phyloP scores from a whole-genome alignment of 2,329 filamentous ascomycete species.

The Didymella pinodella region DNA sequence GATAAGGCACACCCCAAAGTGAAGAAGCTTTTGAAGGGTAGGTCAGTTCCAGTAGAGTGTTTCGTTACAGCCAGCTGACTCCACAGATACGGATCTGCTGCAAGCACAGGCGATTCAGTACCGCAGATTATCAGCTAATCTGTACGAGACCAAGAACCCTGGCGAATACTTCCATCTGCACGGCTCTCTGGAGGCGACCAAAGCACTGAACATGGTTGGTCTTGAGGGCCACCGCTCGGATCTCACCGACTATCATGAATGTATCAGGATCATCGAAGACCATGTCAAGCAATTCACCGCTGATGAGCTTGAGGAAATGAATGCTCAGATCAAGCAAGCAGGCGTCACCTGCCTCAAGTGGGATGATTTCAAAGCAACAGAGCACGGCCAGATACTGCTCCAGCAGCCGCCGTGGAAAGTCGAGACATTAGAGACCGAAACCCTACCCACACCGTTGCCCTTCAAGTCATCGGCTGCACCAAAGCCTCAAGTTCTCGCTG shows the following conservation, averaged over 20 bases:
- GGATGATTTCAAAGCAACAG: slow-evolving; percentile 51
- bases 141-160: slow-evolving; percentile 72
- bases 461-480: slow-evolving; percentile 51
- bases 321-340: slow-evolving; percentile 52
- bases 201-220: slow-evolving; percentile 74
- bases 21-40: slow-evolving; percentile 57
- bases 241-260: slow-evolving; percentile 58
- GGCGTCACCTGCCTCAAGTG: slow-evolving; percentile 54
- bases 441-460: slow-evolving; percentile 59
- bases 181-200: slow-evolving; percentile 75
- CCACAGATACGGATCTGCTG: slow-evolving; percentile 74
- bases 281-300: slow-evolving; percentile 52
- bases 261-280: slow-evolving; percentile 53
- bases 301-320: slow-evolving; percentile 54
- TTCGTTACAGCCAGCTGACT: slow-evolving; percentile 21
- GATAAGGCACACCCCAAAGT: slow-evolving; percentile 54
- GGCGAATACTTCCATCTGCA: slow-evolving; percentile 79
- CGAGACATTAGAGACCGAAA: slow-evolving; percentile 59
- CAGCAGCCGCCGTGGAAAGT: slow-evolving; percentile 58
- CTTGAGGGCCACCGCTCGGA: slow-evolving; percentile 68
- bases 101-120: slow-evolving; percentile 75
- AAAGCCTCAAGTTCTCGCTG: slow-evolving; percentile 56
- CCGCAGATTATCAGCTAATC: slow-evolving; percentile 74
- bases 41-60: slow-evolving; percentile 5
- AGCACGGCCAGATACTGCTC: slow-evolving; percentile 53